A percentile compares a stretch with the other conserved stretches of the same genome.
Evolutionary conservation across 805 yeast species (phyloP).

Genomic region (Allodekkera sacchari): DNA sequence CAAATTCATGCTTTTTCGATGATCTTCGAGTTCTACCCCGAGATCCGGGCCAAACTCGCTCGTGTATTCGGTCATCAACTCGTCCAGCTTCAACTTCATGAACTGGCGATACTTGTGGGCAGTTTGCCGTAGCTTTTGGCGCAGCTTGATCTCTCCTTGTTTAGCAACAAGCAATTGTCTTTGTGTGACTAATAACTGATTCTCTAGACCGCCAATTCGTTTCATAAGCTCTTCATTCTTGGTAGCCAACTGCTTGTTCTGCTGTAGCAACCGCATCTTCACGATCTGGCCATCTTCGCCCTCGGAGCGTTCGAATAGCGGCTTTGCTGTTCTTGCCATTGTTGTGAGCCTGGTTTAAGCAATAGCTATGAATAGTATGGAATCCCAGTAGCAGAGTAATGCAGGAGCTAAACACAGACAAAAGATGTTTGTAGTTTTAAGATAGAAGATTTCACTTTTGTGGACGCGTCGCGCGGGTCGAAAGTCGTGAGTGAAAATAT

Average conservation of each 20-base stretch:
- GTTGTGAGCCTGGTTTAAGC: no score
- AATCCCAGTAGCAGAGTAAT: no score
- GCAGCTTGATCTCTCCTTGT: conserved; percentile 13
- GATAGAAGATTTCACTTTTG: no score
- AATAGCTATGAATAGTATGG: no score
- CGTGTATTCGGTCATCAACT: conserved; percentile 10
- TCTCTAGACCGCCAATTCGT: conserved; percentile 45
- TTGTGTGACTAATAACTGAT: conserved; percentile 25
- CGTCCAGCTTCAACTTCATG: conserved; percentile 7
- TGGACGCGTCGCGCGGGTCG: no score
- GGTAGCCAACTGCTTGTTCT: conserved; percentile 53
- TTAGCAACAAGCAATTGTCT: conserved; percentile 20
- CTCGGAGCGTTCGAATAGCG: no score
- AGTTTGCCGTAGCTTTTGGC: conserved; percentile 7
- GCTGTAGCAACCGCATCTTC: conserved; percentile 26
- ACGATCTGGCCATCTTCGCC: background rate
- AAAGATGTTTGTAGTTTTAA: no score
- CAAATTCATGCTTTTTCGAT: conserved; percentile 1
- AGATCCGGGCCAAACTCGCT: conserved; percentile 5
- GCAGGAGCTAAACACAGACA: no score
- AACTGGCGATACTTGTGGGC: conserved; percentile 6
- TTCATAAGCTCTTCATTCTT: conserved; percentile 45
- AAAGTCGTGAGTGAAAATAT: no score
- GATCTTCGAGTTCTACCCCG: conserved; percentile 7
- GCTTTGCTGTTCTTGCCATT: no score